These are phyloP conservation scores for Tubosaeta sp. DNA, from an alignment of 768 basidiomycete genomes.

Conservation along the genomic window DNA sequence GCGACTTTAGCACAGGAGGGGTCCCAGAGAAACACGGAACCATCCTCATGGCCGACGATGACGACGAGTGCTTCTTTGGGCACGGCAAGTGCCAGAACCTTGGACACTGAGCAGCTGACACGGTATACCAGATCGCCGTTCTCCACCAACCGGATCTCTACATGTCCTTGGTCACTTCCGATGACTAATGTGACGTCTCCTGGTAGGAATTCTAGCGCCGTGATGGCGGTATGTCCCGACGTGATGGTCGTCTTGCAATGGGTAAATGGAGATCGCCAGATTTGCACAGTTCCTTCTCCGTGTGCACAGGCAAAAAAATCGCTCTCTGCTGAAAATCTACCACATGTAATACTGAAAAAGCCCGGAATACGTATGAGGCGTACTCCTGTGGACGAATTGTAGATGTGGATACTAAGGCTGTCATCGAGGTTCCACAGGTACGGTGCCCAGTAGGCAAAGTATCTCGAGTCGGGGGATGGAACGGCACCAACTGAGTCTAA, in stretches of 20 bases:
- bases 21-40: slow-evolving; percentile 17
- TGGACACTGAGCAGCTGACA: slow-evolving; percentile 2
- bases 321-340: slow-evolving; percentile 13
- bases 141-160: slow-evolving; percentile 14
- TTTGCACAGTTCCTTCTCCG: slow-evolving; percentile 11
- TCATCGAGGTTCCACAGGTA: slow-evolving; percentile 14
- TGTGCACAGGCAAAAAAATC: slow-evolving; percentile 13
- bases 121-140: slow-evolving; percentile 8
- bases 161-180: slow-evolving; percentile 10
- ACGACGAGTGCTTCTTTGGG: slow-evolving; percentile 9
- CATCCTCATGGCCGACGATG: slow-evolving; percentile 11
- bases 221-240: slow-evolving; percentile 11
- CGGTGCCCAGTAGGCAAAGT: slow-evolving; percentile 17
- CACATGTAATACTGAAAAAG: slow-evolving; percentile 10
- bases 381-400: slow-evolving; percentile 9
- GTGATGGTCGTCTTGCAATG: slow-evolving; percentile 4
- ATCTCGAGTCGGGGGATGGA: slow-evolving; percentile 14
- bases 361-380: slow-evolving; percentile 15
- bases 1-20: neutral
- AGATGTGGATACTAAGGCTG: slow-evolving; percentile 17
- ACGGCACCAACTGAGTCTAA: neutral
- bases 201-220: slow-evolving; percentile 11
- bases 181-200: slow-evolving; percentile 5
- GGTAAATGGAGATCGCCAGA: slow-evolving; percentile 16
- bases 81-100: slow-evolving; percentile 10